Evolutionary conservation across 352 stramenopile genomes (phyloP), one percentile per base, ranked within the genome.

Genomic region (Globisporangium paddicum): DNA sequence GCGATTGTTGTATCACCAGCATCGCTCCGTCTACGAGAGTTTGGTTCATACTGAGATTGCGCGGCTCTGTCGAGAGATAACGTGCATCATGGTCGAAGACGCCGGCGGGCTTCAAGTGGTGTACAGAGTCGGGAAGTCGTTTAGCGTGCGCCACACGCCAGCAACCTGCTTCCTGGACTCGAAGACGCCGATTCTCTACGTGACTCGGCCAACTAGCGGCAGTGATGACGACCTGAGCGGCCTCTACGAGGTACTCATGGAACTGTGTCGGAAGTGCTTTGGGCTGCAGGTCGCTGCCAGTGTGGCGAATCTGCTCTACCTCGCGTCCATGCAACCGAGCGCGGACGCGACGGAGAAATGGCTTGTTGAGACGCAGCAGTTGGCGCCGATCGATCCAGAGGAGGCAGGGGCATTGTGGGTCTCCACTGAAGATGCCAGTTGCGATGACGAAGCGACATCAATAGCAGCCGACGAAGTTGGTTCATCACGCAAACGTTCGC

Each of bases 281-380:
- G 75, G 76, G 19, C 25, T 40, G 0, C 55, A 68, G 45, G 66
- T 83, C 18, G 79, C 78, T 3, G 64, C 78, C 10, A 82, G 60
- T 30, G 64, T 90, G 5, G 75, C 81, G 11, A 93, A 93, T 51
- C 55, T 93, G 25, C 42, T 90, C 49, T 93, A 89, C 55, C 71
- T 93, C 34, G 77, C 81, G 34, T 84, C 79, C 40, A 63, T 93
- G 55, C 83, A 93, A 52, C 62, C 63, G 5, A 71, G 35, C 16
- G 28, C 30, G 0, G 28, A 63, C 1, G 40, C 60, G 25, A 55
- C 73, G 48, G 81, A 91, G 52, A 57, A 66, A 23, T 93, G 81
- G 81, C 62, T 93, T n/a, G 60, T 65, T n/a, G 57, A 72, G 30
- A 89, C 77, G 1, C 83, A 93, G 60, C 66, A 69, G 6, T 60